Conservation (phyloP, 2,329 filamentous ascomycete species). For the Diaporthe vexans region DNA sequence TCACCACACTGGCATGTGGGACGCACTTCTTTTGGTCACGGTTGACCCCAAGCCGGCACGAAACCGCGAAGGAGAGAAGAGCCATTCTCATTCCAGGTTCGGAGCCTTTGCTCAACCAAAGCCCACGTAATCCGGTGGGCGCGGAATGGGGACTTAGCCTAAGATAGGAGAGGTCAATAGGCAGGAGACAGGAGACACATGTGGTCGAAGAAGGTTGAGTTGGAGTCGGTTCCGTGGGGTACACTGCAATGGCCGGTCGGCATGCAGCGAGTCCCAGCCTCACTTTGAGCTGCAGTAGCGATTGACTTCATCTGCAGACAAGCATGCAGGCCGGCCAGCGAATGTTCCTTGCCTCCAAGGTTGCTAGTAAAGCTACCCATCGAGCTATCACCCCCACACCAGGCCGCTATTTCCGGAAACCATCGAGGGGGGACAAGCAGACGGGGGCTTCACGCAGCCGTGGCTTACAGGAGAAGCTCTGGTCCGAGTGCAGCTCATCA, state of each 20-base stretch:
- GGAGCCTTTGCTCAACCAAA: neutral
- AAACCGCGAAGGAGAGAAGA: neutral
- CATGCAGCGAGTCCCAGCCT: slow-evolving; percentile 43
- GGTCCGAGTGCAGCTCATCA: slow-evolving; percentile 15
- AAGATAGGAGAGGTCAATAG: neutral
- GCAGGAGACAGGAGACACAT: neutral
- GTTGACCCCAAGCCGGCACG: neutral
- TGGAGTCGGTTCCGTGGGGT: slow-evolving; percentile 36
- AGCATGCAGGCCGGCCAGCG: slow-evolving; percentile 39
- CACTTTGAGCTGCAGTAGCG: slow-evolving; percentile 44
- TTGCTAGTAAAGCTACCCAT: slow-evolving; percentile 18
- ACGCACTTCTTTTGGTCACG: neutral
- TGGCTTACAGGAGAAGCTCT: slow-evolving; percentile 33
- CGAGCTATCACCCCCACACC: slow-evolving; percentile 34
- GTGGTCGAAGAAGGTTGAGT: slow-evolving; percentile 29
- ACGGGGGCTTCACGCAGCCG: slow-evolving; percentile 29
- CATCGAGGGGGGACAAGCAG: slow-evolving; percentile 15
- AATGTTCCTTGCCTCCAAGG: slow-evolving; percentile 22
- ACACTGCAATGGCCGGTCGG: slow-evolving; percentile 30
- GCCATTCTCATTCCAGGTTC: neutral
- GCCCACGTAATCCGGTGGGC: neutral
- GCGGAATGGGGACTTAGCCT: slow-evolving; percentile 3
- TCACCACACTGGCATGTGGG: slow-evolving; percentile 24
- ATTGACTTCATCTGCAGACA: slow-evolving; percentile 36
- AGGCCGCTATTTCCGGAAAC: slow-evolving; percentile 41